A percentile compares a stretch with the other conserved stretches of the same genome.
These are phyloP conservation scores for Claviceps digitariae DNA, from an alignment of 2,329 filamentous ascomycete species.

Conservation along the genomic window DNA sequence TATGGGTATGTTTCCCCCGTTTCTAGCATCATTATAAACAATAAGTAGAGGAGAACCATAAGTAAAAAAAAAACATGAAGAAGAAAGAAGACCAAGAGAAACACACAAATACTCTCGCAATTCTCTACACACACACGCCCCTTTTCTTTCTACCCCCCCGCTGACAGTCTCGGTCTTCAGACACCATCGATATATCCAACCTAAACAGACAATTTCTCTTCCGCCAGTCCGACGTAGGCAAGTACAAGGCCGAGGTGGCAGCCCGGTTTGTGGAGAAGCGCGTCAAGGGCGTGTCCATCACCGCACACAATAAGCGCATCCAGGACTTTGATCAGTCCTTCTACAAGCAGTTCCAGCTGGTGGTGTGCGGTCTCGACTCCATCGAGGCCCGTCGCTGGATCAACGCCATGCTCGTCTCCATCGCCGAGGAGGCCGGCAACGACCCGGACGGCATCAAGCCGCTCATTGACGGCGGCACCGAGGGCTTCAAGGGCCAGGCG, in stretches of 20 bases:
- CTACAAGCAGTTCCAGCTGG: conserved; percentile 91
- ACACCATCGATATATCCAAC: conserved; percentile 98
- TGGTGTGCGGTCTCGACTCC: conserved; percentile 90
- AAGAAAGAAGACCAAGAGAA: background rate
- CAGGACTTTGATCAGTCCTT: conserved; percentile 95
- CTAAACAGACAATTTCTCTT: conserved; percentile 97
- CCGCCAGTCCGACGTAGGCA: conserved; percentile 79
- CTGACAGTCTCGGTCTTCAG: conserved; percentile 26
- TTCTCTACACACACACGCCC: background rate
- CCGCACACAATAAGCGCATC: conserved; percentile 84
- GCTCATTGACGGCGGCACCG: conserved; percentile 89
- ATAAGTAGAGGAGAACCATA: no score
- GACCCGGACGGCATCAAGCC: conserved; percentile 73
- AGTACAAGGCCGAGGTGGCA: conserved; percentile 85
- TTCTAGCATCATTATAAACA: no score
- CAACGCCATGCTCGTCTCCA: conserved; percentile 79
- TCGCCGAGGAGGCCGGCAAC: conserved; percentile 67
- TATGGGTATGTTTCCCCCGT: conserved; percentile 54
- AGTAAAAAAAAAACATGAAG: background rate
- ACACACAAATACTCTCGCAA: background rate
- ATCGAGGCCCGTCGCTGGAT: conserved; percentile 98
- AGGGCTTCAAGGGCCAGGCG: conserved; percentile 96
- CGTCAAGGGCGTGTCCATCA: conserved; percentile 84
- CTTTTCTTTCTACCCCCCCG: background rate
- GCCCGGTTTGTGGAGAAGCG: conserved; percentile 82